Conservation (phyloP, 75 land plant species). For the Azolla pinnata region DNA sequence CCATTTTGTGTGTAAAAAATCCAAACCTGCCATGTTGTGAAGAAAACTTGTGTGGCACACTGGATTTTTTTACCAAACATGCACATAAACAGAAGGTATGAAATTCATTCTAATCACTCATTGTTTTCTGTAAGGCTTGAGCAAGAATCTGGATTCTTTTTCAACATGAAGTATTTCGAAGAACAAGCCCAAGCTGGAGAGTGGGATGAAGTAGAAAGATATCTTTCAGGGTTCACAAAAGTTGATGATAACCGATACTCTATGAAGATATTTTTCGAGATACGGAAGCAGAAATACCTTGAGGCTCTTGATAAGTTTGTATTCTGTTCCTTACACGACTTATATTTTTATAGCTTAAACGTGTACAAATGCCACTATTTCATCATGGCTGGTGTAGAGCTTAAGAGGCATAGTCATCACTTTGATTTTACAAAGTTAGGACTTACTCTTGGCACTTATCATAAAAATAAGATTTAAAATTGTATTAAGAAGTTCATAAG, state of each 20-base stretch:
- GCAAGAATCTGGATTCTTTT: slow-evolving; percentile 43
- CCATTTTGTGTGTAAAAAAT: background rate
- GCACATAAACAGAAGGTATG: background rate
- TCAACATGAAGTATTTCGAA: slow-evolving; percentile 48
- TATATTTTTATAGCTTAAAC: too few relatives aligned
- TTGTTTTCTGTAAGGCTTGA: slow-evolving; percentile 20
- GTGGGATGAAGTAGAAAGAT: slow-evolving; percentile 42
- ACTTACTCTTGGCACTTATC: too few relatives aligned
- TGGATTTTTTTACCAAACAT: background rate
- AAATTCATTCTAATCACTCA: background rate
- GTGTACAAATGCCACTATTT: too few relatives aligned
- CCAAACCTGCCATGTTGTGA: background rate
- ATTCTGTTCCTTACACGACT: too few relatives aligned
- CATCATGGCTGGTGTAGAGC: too few relatives aligned
- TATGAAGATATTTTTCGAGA: slow-evolving; percentile 47
- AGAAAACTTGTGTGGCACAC: background rate
- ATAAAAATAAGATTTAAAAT: too few relatives aligned
- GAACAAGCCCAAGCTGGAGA: slow-evolving; percentile 35
- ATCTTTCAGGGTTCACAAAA: slow-evolving; percentile 41
- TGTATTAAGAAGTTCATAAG: too few relatives aligned
- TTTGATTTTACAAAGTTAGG: too few relatives aligned
- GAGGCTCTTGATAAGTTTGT: slow-evolving; percentile 45
- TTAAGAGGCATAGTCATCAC: too few relatives aligned
- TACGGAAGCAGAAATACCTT: slow-evolving; percentile 42
- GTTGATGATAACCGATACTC: slow-evolving; percentile 45